Conservation (phyloP, 495 filamentous ascomycete genomes). For the Cenococcum geophilum region DNA sequence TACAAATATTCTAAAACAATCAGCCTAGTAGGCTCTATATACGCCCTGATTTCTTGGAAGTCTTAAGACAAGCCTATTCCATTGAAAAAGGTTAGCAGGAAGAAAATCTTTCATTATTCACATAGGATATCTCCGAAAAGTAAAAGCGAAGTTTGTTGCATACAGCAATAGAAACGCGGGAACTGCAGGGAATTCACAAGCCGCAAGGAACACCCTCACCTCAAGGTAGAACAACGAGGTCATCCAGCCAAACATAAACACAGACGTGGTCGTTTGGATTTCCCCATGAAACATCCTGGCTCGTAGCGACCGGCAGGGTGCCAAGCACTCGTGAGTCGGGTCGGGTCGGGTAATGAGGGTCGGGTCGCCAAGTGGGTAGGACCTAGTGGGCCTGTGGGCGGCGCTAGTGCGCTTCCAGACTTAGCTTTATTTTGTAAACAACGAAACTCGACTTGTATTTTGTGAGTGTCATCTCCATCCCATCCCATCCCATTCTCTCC, state of each 20-base stretch:
- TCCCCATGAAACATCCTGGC: neutral
- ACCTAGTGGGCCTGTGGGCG: neutral
- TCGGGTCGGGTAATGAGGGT: too few species aligned
- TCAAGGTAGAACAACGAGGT: neutral
- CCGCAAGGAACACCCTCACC: neutral
- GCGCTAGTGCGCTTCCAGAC: neutral
- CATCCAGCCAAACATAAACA: neutral
- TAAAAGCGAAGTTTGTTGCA: too few species aligned
- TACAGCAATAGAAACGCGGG: neutral
- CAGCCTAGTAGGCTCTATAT: too few species aligned
- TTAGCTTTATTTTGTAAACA: conserved; percentile 1
- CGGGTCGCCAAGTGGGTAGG: too few species aligned
- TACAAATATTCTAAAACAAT: too few species aligned
- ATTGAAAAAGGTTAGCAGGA: too few species aligned
- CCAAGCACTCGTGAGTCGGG: neutral
- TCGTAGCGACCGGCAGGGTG: too few species aligned
- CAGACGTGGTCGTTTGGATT: neutral
- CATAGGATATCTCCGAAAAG: too few species aligned
- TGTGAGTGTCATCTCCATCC: conserved; percentile 1
- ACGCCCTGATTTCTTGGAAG: too few species aligned
- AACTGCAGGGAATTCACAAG: neutral
- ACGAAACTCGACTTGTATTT: conserved; percentile 3
- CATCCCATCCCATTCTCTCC: conserved; percentile 12
- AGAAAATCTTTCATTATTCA: too few species aligned
- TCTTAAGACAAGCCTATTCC: too few species aligned